Base-by-base conservation (phyloP, 306 rosid species). In the Begonia loranthoides region DNA sequence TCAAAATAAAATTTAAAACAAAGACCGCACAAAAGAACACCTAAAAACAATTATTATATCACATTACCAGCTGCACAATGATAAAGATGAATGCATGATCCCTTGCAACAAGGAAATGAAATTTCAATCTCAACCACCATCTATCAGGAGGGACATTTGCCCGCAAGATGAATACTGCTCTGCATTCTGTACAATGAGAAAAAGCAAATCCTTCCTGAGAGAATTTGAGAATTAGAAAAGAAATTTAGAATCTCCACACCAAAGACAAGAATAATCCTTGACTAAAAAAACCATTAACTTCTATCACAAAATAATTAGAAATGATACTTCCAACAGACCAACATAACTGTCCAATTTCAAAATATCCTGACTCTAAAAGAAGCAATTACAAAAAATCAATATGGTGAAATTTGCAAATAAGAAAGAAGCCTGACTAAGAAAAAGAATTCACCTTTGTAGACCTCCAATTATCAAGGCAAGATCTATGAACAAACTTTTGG, bases 391-490 rank as follows among this genome's bases (percentile, higher is more conserved):
- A 44, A 11, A 17, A 49, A 9, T 9, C 2, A 47, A 24, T 8
- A 14, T 13, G 36, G 15, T 10, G 15, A 10, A 7, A 16, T 22
- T 28, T 47, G 9, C n/a, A 17, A 21, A 46, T n/a, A 45, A 45
- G 61, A 45, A 47, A 15, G 13, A 56, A 56, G 19, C 10, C 21
- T 19, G 14, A 39, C 7, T 2, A 16, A 24, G 60, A 45, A 60
- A 34, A 55, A 52, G 24, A 50, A 50, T 16, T 65, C 60, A 77
- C 97, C 87, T 86, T 90, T 58, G 99, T 83, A 61, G 99, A 86
- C 76, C 99, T 83, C 99, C 99, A 90, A 65, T 90, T 82, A 75
- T 86, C 99, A 41, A 90, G 94, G 68, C 99, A 90, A 44, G 88
- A 82, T 65, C 99, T 67, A 66, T 90, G 99, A 41, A 90, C 94